Base-by-base conservation (phyloP, 768 basidiomycete species). In the Sporobolomyces pararoseus region DNA sequence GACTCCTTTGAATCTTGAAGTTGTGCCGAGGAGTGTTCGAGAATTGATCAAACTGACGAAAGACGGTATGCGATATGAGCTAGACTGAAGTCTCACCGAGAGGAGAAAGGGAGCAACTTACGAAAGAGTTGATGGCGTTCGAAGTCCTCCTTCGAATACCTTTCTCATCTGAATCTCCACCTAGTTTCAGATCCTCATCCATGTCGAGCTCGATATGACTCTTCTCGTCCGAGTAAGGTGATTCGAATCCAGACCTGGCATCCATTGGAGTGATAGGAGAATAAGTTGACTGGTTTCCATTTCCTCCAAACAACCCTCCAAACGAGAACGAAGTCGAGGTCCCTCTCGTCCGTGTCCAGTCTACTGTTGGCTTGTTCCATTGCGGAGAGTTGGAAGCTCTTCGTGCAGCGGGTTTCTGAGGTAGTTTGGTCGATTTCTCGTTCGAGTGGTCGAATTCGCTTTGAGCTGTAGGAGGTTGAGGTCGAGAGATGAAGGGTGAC, bases 191-290 rank as follows among this genome's bases (percentile, higher is more conserved):
- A 25, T 54, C 64, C 25, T 70, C 68, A 35, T 70, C 68, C 68
- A 70, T 65, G 32, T 70, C 63, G 13, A 70, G 35, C 63, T 70
- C 68, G 52, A 70, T 52, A 25, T 70, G 53, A 34, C 3, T 65
- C 59, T 70, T 61, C 58, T 65, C 63, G 7, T 60, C 58, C 59
- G 46, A 49, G 23, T 49, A 61, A 12, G 58, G 58, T 14, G 46
- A 49, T 3, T n/a, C 17, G 59, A 34, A 61, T 4, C 27, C 32
- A 32, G 16, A 13, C 12, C 34, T 37, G 6, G 57, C 10, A 16
- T 51, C 35, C 68, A 70, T 70, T 25, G 68, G 68, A 27, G 44
- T 32, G 27, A 70, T 64, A 4, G 58, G 44, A 31, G 44, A 39
- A 51, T 70, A 70, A 25, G 34, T 47, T 21, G 21, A 44, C 19